Evolutionary conservation across 2,329 filamentous ascomycete species (phyloP).

Genomic region (Penicillium sp.): DNA sequence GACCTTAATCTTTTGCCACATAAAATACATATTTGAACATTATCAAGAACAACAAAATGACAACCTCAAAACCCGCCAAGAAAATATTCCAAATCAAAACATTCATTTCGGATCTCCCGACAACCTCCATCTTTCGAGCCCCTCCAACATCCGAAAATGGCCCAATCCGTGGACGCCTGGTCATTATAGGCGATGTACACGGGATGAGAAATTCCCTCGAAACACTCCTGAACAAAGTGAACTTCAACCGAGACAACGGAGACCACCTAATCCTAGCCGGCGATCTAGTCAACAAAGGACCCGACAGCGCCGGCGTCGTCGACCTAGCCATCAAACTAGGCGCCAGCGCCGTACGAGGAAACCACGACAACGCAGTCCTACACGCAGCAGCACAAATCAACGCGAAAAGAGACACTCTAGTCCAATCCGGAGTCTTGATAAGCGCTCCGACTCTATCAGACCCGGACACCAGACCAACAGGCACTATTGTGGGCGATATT

Average conservation of each 20-base stretch:
- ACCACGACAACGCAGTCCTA: conserved; percentile 30
- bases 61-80: not conserved
- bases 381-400: conserved; percentile 21
- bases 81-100: conserved; percentile 18
- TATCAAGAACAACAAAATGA: not conserved
- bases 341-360: conserved; percentile 29
- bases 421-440: not conserved
- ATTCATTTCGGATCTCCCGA: conserved; percentile 20
- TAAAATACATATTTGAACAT: no score
- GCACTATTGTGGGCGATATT: not conserved
- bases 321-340: conserved; percentile 25
- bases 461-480: no score
- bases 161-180: conserved; percentile 14
- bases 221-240: conserved; percentile 18
- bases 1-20: no score
- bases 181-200: conserved; percentile 27
- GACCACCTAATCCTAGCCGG: conserved; percentile 27
- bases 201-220: conserved; percentile 25
- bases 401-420: not conserved
- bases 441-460: no score
- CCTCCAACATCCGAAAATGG: conserved; percentile 8
- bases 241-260: conserved; percentile 18
- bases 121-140: conserved; percentile 5
- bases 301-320: conserved; percentile 25
- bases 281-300: conserved; percentile 28